Evolutionary conservation across 371 early-diverging fungal genomes (phyloP).

Genomic region (Mortierella sp.): DNA sequence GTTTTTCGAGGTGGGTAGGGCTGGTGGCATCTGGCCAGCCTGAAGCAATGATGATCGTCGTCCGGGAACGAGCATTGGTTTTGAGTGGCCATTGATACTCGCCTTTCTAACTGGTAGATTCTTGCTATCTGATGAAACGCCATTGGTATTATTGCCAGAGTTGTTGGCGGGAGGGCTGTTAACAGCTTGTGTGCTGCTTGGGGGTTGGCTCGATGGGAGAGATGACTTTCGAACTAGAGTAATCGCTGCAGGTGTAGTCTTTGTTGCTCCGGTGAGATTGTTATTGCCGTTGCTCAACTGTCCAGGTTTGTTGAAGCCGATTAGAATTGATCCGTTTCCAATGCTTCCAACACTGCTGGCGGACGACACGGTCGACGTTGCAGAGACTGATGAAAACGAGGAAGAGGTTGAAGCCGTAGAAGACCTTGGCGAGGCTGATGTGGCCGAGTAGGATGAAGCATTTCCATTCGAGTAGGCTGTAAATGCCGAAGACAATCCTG

Average conservation of each 20-base stretch:
- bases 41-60: conserved; percentile 42
- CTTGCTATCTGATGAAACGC: not conserved
- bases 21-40: conserved; percentile 22
- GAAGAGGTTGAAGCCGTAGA: conserved; percentile 17
- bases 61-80: conserved; percentile 43
- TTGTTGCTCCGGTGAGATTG: not conserved
- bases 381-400: conserved; percentile 9
- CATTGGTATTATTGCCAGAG: conserved; percentile 1
- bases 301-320: conserved; percentile 2
- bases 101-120: conserved; percentile 8
- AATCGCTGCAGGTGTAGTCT: not conserved
- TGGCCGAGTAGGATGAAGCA: not conserved
- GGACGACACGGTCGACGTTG: conserved; percentile 10
- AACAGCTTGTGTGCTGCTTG: no score
- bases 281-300: not conserved
- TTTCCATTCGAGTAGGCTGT: not conserved
- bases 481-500: conserved; percentile 14
- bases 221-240: conserved; percentile 15
- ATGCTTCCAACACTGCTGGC: conserved; percentile 17
- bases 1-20: conserved; percentile 3
- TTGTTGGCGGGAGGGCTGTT: not conserved
- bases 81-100: conserved; percentile 20
- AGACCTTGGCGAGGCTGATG: conserved; percentile 12
- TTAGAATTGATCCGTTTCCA: not conserved
- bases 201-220: not conserved